phyloP scores from a whole-genome alignment of 2,329 filamentous ascomycete species.

The Leptosphaerulina australis region DNA sequence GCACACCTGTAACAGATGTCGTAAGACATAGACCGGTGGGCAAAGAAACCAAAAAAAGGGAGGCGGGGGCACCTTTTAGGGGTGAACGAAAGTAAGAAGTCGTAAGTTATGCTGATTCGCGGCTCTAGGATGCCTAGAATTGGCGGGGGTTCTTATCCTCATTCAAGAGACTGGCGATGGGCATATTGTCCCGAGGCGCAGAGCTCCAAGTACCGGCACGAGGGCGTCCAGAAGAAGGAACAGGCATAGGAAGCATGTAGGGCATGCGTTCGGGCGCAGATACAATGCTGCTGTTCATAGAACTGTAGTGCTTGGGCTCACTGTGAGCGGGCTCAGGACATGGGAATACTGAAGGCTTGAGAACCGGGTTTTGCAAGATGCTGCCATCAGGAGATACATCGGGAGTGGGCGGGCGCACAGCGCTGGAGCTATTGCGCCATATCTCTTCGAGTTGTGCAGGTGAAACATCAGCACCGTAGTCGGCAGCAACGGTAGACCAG shows the following conservation, averaged over 20 bases:
- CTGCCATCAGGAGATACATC: constrained; percentile 48
- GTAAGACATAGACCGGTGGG: not conserved
- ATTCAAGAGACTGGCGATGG: constrained; percentile 48
- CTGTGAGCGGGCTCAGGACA: constrained; percentile 40
- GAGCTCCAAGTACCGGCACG: constrained; percentile 47
- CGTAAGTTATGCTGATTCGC: constrained; percentile 2
- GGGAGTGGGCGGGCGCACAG: constrained; percentile 47
- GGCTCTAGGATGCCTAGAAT: constrained; percentile 1
- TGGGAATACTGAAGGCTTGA: constrained; percentile 39
- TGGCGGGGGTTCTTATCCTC: constrained; percentile 45
- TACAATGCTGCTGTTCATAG: constrained; percentile 41
- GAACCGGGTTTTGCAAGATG: constrained; percentile 44
- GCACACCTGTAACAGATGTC: not conserved
- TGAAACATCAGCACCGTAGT: constrained; percentile 70
- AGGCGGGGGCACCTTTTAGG: constrained; percentile 7
- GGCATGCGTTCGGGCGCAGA: constrained; percentile 44
- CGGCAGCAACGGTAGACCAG: constrained; percentile 73
- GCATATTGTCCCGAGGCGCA: constrained; percentile 46
- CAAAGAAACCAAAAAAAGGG: not conserved
- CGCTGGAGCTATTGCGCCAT: constrained; percentile 56
- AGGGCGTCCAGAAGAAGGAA: constrained; percentile 41
- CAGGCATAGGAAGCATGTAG: constrained; percentile 47
- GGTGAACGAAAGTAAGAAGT: constrained; percentile 26
- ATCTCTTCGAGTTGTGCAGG: constrained; percentile 71
- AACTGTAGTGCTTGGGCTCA: constrained; percentile 44